Evolutionary conservation across 139 green algal species (phyloP), one percentile per base, ranked within the genome.

Genomic region (Pleodorina starrii): DNA sequence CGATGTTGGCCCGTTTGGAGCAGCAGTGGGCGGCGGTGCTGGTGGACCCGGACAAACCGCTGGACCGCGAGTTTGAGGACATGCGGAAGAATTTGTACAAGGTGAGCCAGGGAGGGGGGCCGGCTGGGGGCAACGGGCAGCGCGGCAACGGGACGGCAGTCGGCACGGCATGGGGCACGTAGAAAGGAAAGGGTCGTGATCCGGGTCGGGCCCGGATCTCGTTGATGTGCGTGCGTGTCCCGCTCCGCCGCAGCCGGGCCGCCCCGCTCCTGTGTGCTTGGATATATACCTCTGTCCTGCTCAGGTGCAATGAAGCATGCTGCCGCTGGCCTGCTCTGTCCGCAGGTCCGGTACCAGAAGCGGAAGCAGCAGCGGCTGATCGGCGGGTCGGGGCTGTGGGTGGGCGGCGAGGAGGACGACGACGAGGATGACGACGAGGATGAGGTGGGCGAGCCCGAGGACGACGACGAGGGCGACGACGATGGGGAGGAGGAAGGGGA

Each of bases 71-170:
- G 27, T 86, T 86, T 51, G 80, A 75, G 57, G 80, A 86, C 80
- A 86, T 86, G 80, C 80, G 80, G 10, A 68, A 86, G 29, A 86
- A 50, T 40, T 21, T 50, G n/a, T 86, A 86, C 43, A 86, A 86
- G 80, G 80, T 86, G 36, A 36, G n/a, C n/a, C n/a, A n/a, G n/a
- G n/a, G n/a, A n/a, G n/a, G n/a, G n/a, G n/a, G n/a, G n/a, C n/a
- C n/a, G n/a, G n/a, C n/a, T n/a, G n/a, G n/a, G n/a, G n/a, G n/a
- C n/a, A n/a, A n/a, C n/a, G n/a, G n/a, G n/a, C n/a, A n/a, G n/a
- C n/a, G n/a, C n/a, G n/a, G n/a, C n/a, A n/a, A n/a, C n/a, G n/a
- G n/a, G n/a, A n/a, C n/a, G n/a, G n/a, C n/a, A n/a, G n/a, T n/a
- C n/a, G n/a, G n/a, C n/a, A n/a, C n/a, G n/a, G n/a, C n/a, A n/a